Base-by-base conservation (phyloP, 306 rosid species). In the Glycine soja region DNA sequence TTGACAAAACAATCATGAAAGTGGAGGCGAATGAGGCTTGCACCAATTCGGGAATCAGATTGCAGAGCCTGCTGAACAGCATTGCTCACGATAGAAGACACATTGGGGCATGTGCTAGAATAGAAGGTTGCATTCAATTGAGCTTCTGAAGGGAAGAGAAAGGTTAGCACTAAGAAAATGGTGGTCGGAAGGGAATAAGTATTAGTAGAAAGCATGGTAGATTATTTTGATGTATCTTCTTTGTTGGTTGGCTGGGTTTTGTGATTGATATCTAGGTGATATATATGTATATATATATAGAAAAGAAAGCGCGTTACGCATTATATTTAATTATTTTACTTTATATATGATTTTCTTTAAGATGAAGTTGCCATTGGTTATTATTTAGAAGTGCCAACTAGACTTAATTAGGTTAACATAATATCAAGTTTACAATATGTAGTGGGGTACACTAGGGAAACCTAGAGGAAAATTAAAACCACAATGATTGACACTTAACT, bases 1-100 rank as follows among this genome's bases (percentile, higher is more conserved):
- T 88, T 64, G 74, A 91, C 93, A 72, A 91, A 90, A 84, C 97
- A 90, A 62, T 91, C 91, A 5, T 90, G 97, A 50, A 91, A 91
- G 69, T 90, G 97, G 9, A 91, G 91, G 2, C 92, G 92, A 79
- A 40, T 43, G 71, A 91, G 82, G 88, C 94, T 91, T 7, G 93
- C 97, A 6, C 77, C 88, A 32, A 90, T 87, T 14, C 94, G 78
- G 3, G 90, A 19, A 75, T 91, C 92, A n/a, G 93, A 90, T 54
- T 84, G 86, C 48, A 88, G 79, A 78, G 94, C 93, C 4, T 79
- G 83, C 76, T 80, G 89, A 63, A 91, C 81, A 1, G 18, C 89
- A n/a, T 13, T 81, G 1, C 87, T 52, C 3, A 91, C 92, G 0
- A 88, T 90, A 67, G 82, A 50, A 7, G 93, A 85, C 48, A 78